phyloP scores from a whole-genome alignment of 257 asterid genomes.

The Perilla frutescens region DNA sequence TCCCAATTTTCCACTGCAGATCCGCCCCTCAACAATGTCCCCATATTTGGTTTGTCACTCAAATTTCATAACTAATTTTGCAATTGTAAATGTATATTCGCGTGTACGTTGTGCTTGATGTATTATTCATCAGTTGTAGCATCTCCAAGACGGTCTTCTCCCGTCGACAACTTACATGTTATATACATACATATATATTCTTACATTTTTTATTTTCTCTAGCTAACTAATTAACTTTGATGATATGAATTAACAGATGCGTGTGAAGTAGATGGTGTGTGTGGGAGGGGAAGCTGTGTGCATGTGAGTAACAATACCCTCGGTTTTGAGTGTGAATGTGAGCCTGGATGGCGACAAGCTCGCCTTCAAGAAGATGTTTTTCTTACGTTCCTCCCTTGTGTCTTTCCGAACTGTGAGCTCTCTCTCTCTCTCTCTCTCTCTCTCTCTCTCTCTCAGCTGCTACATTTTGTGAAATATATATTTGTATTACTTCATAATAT shows the following conservation, averaged over 20 bases:
- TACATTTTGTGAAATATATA: too few relatives aligned
- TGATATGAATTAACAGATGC: conserved; percentile 26
- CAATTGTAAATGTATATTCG: too few relatives aligned
- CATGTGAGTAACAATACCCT: conserved; percentile 43
- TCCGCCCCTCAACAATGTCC: conserved; percentile 3
- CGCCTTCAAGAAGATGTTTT: conserved; percentile 39
- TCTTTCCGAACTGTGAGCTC: conserved; percentile 68
- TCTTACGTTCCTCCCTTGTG: conserved; percentile 65
- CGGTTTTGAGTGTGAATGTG: conserved; percentile 69
- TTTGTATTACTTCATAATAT: too few relatives aligned
- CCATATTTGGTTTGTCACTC: conserved; percentile 35
- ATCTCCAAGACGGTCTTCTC: too few relatives aligned
- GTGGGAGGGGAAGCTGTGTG: conserved; percentile 73
- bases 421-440: not conserved
- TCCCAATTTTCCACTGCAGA: conserved; percentile 18
- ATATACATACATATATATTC: too few relatives aligned
- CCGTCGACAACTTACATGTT: too few relatives aligned
- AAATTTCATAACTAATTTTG: too few relatives aligned
- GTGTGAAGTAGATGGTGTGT: conserved; percentile 48
- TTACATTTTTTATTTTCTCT: not conserved
- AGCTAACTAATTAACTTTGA: not conserved
- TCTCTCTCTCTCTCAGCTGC: too few relatives aligned
- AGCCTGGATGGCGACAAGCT: conserved; percentile 74
- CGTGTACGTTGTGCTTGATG: too few relatives aligned
- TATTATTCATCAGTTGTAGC: too few relatives aligned